Evolutionary conservation across 1,284 basidiomycete genomes (phyloP).

Genomic region (Cutaneotrichosporon dermatis): DNA sequence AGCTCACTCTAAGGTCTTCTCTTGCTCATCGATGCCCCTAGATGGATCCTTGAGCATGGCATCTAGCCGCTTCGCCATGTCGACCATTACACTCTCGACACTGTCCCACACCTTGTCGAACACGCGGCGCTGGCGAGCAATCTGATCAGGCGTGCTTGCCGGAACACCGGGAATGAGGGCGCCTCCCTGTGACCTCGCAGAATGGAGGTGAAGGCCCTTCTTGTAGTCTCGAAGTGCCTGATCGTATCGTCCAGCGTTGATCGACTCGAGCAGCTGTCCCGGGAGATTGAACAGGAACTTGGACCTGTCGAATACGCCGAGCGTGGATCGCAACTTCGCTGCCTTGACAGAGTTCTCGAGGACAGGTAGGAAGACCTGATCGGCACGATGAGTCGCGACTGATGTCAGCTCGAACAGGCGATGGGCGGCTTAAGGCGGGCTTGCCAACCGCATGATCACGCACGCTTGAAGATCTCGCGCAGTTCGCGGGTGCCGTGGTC

Average conservation of each 20-base stretch:
- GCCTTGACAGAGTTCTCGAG: constrained; percentile 95
- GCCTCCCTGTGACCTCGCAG: constrained; percentile 65
- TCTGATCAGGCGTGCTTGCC: constrained; percentile 54
- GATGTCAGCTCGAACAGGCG: not conserved
- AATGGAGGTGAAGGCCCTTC: constrained; percentile 87
- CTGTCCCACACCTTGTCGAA: constrained; percentile 95
- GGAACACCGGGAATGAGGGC: constrained; percentile 61
- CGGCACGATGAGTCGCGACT: constrained; percentile 74
- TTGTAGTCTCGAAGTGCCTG: constrained; percentile 93
- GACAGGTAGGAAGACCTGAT: constrained; percentile 93
- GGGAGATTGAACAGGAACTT: constrained; percentile 99
- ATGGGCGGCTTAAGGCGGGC: not conserved
- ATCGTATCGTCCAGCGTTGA: constrained; percentile 76
- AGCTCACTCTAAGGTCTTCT: constrained; percentile 89
- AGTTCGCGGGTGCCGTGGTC: constrained; percentile 82
- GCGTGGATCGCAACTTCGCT: constrained; percentile 83
- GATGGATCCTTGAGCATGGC: constrained; percentile 69
- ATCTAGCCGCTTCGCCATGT: constrained; percentile 77
- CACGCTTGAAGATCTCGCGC: constrained; percentile 77
- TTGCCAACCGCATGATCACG: constrained; percentile 26
- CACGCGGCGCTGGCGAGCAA: constrained; percentile 80
- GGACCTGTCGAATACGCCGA: constrained; percentile 92
- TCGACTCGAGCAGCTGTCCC: constrained; percentile 80
- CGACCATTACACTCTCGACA: constrained; percentile 90
- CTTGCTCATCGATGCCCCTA: constrained; percentile 84